Percentiles rank a stretch among this genome's conserved stretches.
Conservation (phyloP, 73 alveolate genomes). For the Diophrys sp. region DNA sequence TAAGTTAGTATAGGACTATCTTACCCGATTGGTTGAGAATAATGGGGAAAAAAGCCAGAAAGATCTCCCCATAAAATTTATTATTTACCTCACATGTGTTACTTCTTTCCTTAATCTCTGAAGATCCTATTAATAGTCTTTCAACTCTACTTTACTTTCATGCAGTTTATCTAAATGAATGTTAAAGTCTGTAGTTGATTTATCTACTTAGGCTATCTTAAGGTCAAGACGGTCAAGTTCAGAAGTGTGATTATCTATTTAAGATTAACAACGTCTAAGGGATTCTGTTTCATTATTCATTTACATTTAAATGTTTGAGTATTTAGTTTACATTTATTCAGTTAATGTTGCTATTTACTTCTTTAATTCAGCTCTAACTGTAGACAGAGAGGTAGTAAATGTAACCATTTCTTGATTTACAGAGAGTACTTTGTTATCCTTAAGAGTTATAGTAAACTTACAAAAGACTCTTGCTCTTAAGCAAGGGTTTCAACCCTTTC, state of each 20-base stretch:
- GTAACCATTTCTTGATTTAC: background rate
- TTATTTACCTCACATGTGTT: background rate
- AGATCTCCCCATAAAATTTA: too few relatives aligned
- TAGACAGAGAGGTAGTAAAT: too few relatives aligned
- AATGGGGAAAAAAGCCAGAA: too few relatives aligned
- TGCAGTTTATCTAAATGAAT: background rate
- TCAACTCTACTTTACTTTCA: background rate
- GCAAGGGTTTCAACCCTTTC: background rate
- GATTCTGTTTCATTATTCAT: background rate
- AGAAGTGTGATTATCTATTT: background rate
- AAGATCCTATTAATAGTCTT: background rate
- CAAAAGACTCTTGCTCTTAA: background rate
- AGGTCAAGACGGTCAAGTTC: slow-evolving; percentile 2
- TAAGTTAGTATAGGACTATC: too few relatives aligned
- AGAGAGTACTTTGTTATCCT: background rate
- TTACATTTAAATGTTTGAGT: too few relatives aligned
- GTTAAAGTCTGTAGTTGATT: background rate
- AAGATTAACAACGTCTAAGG: background rate
- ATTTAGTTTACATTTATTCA: too few relatives aligned
- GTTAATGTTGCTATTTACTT: too few relatives aligned
- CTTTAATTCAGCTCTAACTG: too few relatives aligned
- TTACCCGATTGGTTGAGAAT: too few relatives aligned
- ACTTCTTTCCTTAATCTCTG: background rate
- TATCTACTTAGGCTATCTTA: background rate
- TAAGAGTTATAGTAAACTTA: too few relatives aligned